A percentile compares a stretch with the other conserved stretches of the same genome.
phyloP scores from a whole-genome alignment of 768 basidiomycete genomes.

The Hydnomerulius pinastri region DNA sequence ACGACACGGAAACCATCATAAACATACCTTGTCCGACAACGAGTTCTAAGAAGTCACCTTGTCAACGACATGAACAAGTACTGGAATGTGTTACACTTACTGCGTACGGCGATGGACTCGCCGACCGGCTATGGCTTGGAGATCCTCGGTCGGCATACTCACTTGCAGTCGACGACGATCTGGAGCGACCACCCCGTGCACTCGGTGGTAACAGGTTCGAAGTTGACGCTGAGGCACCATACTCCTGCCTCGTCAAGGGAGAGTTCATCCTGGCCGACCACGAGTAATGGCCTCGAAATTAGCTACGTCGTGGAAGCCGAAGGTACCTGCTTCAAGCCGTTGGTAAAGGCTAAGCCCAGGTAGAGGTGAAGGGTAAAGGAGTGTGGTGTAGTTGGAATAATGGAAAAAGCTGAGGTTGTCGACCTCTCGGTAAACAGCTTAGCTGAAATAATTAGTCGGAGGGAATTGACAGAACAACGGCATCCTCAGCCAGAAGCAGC shows the following conservation, averaged over 20 bases:
- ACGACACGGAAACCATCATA: neutral
- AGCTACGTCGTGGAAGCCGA: neutral
- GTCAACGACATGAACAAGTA: neutral
- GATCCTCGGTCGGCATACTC: conserved; percentile 18
- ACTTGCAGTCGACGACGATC: conserved; percentile 19
- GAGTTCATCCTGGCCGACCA: conserved; percentile 23
- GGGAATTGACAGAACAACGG: neutral
- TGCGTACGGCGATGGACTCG: conserved; percentile 29
- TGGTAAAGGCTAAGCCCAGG: neutral
- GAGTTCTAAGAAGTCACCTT: conserved; percentile 25
- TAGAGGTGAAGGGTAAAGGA: conserved; percentile 15
- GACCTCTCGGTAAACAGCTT: neutral
- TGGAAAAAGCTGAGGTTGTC: conserved; percentile 1
- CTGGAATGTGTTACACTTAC: conserved; percentile 14
- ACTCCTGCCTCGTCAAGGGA: conserved; percentile 27
- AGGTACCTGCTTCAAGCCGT: neutral
- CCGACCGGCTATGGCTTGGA: conserved; percentile 18
- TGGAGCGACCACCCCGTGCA: conserved; percentile 10
- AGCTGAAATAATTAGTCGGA: conserved; percentile 2
- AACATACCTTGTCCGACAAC: conserved; percentile 26
- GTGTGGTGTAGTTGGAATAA: conserved; percentile 20
- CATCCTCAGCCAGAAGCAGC: neutral
- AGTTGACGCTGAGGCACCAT: conserved; percentile 27
- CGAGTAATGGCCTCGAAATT: neutral
- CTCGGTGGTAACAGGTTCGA: conserved; percentile 24